Evolutionary conservation across 306 rosid species (phyloP).

Genomic region (Glycyrrhiza uralensis): DNA sequence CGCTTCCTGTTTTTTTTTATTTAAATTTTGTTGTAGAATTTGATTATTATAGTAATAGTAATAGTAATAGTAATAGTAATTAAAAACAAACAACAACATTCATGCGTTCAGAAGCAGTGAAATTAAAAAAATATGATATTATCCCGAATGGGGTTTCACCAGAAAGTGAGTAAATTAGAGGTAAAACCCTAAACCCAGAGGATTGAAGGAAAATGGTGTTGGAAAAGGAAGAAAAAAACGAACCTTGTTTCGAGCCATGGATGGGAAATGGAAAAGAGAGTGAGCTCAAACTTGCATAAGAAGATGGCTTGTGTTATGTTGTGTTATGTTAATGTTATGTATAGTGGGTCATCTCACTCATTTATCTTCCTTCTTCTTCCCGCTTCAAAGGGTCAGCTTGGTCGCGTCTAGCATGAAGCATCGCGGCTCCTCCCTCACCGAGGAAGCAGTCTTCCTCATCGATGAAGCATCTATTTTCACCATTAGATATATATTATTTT

Average conservation of each 20-base stretch:
- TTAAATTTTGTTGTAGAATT: conserved; percentile 2
- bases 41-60: not conserved
- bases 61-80: not conserved
- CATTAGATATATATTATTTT: too few relatives aligned
- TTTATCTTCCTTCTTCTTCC: conserved; percentile 8
- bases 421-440: too few relatives aligned
- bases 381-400: conserved; percentile 20
- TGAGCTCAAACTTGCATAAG: not conserved
- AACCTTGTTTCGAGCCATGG: conserved; percentile 83
- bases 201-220: not conserved
- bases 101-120: not conserved
- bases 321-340: not conserved
- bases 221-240: not conserved
- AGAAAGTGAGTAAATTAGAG: not conserved
- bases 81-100: not conserved
- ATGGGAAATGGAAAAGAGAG: not conserved
- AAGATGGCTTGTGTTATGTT: too few relatives aligned
- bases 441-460: too few relatives aligned
- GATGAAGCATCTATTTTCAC: too few relatives aligned
- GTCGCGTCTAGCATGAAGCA: too few relatives aligned
- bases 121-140: not conserved
- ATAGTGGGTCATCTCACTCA: too few relatives aligned
- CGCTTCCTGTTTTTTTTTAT: conserved; percentile 44
- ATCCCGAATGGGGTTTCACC: not conserved
- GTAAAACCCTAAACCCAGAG: conserved; percentile 32